Evolutionary conservation across 1,284 basidiomycete genomes (phyloP), one percentile per base, ranked within the genome.

Genomic region (Tetrapyrgos nigripes): DNA sequence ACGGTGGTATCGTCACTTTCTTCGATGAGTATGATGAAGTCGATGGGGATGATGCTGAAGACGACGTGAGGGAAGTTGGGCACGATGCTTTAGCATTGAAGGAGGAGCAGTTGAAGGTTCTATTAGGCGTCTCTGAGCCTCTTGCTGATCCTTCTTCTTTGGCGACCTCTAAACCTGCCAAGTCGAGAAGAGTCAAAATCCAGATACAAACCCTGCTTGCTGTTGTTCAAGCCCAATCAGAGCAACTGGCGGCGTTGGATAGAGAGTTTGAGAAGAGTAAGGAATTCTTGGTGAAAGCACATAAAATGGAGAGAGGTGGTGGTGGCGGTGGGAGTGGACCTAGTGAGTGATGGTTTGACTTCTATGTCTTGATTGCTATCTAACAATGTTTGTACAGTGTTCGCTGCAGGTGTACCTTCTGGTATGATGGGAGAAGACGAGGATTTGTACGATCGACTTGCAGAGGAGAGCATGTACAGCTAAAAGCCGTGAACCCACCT

Each of bases 1-100:
- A 80, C 1, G 79, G 85, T 57, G 88, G 84, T 3, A 88, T 87
- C 0, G 89, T 93, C 24, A 87, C 87, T 0, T 93, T 93, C 72
- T 81, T 82, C 14, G 89, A 92, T 66, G 78, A 83, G 10, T 78
- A 80, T 2, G 76, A 80, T 27, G 74, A 84, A 69, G 87, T 91
- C 64, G 83, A 86, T 50, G 86, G 87, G 66, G 76, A 79, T 23
- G 84, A 91, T 62, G 80, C 89, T 24, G 89, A 94, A 67, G 70
- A 76, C 24, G 79, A 91, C 23, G 79, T 96, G 57, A 77, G 76
- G 62, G 76, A 78, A 11, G 21, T 37, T 21, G 50, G 50, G 9
- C 23, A 51, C n/a, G 31, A 19, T 31, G n/a, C 50, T 26, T 13
- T 31, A 23, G 11, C 50, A 11, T 26, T 58, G 1, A 52, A 27